phyloP scores from a whole-genome alignment of 129 eudicot species.

The Arctium minus region DNA sequence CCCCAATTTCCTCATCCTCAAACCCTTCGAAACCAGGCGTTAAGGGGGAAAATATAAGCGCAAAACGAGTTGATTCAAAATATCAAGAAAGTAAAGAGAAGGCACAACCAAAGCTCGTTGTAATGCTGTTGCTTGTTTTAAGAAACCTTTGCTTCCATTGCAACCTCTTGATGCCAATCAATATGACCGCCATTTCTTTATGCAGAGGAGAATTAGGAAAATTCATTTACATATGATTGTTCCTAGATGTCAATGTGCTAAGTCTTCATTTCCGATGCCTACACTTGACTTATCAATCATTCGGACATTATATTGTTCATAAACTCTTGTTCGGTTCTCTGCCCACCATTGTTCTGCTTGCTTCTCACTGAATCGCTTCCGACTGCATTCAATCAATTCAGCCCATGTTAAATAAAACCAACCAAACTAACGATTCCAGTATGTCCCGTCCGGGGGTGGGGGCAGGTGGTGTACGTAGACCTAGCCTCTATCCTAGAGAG shows the following conservation, averaged over 20 bases:
- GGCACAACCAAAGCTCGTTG: conserved; percentile 33
- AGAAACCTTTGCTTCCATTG: conserved; percentile 26
- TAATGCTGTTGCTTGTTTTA: conserved; percentile 17
- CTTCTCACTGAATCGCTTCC: conserved; percentile 89
- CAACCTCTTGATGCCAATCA: conserved; percentile 23
- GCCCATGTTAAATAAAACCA: not conserved
- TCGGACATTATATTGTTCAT: conserved; percentile 78
- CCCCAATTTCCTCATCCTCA: conserved; percentile 50
- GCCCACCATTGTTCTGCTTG: conserved; percentile 99
- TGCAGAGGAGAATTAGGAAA: conserved; percentile 2
- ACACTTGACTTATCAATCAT: conserved; percentile 75
- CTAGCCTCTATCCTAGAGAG: no score
- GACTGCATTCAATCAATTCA: conserved; percentile 50
- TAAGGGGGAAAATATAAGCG: conserved; percentile 5
- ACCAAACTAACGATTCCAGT: not conserved
- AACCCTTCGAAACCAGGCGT: conserved; percentile 21
- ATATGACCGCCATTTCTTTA: conserved; percentile 35
- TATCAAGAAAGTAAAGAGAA: conserved; percentile 14
- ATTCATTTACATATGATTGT: conserved; percentile 34
- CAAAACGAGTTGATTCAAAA: conserved; percentile 15
- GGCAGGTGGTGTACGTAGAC: no score
- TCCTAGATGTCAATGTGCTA: conserved; percentile 35
- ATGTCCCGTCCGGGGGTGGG: no score
- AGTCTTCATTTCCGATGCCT: conserved; percentile 68
- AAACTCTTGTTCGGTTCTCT: conserved; percentile 79